Evolutionary conservation across 345 rosid species (phyloP).

Genomic region (Brassica juncea): DNA sequence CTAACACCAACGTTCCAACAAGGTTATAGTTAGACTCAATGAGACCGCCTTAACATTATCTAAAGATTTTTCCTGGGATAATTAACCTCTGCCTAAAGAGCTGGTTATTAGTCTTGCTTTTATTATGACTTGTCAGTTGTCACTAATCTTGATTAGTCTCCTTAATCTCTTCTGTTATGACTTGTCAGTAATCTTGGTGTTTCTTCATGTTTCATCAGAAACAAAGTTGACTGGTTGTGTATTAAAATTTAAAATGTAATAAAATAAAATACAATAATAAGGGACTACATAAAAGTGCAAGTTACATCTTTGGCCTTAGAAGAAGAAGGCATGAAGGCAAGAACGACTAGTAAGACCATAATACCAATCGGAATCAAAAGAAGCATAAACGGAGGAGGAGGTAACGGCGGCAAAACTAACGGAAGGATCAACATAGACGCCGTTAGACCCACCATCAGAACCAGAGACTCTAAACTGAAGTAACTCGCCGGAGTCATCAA

Average conservation of each 20-base stretch:
- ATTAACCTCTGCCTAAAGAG: neutral
- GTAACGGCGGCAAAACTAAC: slow-evolving; percentile 75
- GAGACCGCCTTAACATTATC: no score
- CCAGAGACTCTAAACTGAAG: slow-evolving; percentile 64
- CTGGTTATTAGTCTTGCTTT: neutral
- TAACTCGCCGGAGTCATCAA: slow-evolving; percentile 47
- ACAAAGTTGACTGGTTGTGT: neutral
- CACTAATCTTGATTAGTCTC: neutral
- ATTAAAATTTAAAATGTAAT: neutral
- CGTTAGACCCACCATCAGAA: slow-evolving; percentile 57
- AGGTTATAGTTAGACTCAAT: no score
- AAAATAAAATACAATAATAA: neutral
- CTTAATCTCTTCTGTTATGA: neutral
- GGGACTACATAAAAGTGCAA: slow-evolving; percentile 37
- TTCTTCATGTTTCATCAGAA: neutral
- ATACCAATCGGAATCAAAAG: slow-evolving; percentile 75
- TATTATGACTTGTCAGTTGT: no score
- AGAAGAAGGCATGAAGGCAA: slow-evolving; percentile 70
- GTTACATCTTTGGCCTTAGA: slow-evolving; percentile 50
- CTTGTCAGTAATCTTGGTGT: neutral
- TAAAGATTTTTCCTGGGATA: neutral
- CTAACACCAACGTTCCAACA: no score
- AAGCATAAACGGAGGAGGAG: slow-evolving; percentile 82
- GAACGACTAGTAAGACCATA: slow-evolving; percentile 55
- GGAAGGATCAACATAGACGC: slow-evolving; percentile 73